Evolutionary conservation across 2,329 filamentous ascomycete genomes (phyloP), one percentile per base, ranked within the genome.

Genomic region (Colletotrichum sojae): DNA sequence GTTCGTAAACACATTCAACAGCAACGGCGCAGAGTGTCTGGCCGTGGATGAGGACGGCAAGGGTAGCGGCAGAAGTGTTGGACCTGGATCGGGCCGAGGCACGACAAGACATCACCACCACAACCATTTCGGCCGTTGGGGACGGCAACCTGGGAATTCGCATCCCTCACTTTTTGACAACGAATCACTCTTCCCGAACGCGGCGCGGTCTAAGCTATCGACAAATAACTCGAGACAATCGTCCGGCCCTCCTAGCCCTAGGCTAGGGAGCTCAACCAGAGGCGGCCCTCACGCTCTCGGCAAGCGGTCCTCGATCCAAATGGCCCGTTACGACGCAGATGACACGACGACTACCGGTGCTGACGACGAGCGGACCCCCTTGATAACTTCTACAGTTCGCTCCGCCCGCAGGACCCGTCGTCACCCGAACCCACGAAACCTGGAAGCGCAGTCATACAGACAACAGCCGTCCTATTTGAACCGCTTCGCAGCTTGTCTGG

Each of bases 351-450:
- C 89, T 31, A 88, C 89, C 52, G 91, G 90, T 10, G 94, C 92
- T 46, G 94, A 97, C 75, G 94, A 97, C 77, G 96, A 98, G 82
- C 90, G 92, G 53, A 96, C 94, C 3, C 96, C 95, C 9, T 85
- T 98, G 52, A 88, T 97, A 15, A 77, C 80, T 45, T 81, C 81
- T 10, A 86, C 89, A 2, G 82, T 90, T 25, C 90, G 92, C 39
- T 89, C 89, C 55, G 74, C 77, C 40, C 80, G 86, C 56, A 88
- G 90, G 69, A 86, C 85, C 62, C 86, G 92, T 54, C 85, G 86
- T 49, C 81, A 82, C 18, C 80, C 81, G 67, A 91, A 87, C 43
- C 78, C 92, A 67, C 89, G 92, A 53, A 90, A 92, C 72, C 86
- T 94, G 57, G 94, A 97, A 75, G 89, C 92, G 63, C 90, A 93